A percentile compares a stretch with the other conserved stretches of the same genome.
These are phyloP conservation scores for Hypoxylon trugodes DNA, from an alignment of 495 filamentous ascomycete genomes.

Conservation along the genomic window DNA sequence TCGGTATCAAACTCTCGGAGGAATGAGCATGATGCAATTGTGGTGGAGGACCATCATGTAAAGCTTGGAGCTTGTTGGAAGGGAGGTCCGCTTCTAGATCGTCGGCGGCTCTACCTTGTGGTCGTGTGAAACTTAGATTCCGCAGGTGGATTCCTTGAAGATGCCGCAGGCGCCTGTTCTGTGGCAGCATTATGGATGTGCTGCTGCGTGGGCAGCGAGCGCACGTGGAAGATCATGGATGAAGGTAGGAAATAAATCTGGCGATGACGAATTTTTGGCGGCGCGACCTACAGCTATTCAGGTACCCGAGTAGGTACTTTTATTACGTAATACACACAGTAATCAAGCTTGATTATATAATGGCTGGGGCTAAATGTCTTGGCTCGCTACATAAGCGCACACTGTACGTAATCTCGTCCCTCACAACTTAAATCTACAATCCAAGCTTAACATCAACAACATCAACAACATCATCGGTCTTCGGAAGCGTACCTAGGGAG, in stretches of 20 bases:
- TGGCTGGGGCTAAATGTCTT: too few relatives aligned
- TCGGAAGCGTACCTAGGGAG: too few relatives aligned
- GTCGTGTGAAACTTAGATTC: conserved; percentile 74
- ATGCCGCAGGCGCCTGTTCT: conserved; percentile 91
- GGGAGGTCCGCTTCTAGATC: conserved; percentile 83
- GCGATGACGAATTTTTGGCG: conserved; percentile 40
- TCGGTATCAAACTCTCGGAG: conserved; percentile 67
- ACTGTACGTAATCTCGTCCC: too few relatives aligned
- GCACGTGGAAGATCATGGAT: conserved; percentile 57
- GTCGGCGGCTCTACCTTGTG: conserved; percentile 79
- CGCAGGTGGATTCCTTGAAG: conserved; percentile 86
- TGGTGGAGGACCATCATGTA: conserved; percentile 55
- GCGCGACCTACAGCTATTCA: too few relatives aligned
- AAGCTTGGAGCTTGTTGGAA: conserved; percentile 71
- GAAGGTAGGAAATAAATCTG: conserved; percentile 51
- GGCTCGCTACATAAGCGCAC: too few relatives aligned
- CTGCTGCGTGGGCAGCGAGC: conserved; percentile 47
- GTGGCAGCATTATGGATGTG: conserved; percentile 55
- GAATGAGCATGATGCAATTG: conserved; percentile 74
- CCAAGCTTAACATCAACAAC: too few relatives aligned
- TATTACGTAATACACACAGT: too few relatives aligned
- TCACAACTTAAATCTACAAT: too few relatives aligned
- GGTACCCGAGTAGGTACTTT: too few relatives aligned
- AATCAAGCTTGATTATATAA: too few relatives aligned
- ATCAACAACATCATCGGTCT: too few relatives aligned